Evolutionary conservation across 257 asterid genomes (phyloP).

Genomic region (Solanum dulcamara): DNA sequence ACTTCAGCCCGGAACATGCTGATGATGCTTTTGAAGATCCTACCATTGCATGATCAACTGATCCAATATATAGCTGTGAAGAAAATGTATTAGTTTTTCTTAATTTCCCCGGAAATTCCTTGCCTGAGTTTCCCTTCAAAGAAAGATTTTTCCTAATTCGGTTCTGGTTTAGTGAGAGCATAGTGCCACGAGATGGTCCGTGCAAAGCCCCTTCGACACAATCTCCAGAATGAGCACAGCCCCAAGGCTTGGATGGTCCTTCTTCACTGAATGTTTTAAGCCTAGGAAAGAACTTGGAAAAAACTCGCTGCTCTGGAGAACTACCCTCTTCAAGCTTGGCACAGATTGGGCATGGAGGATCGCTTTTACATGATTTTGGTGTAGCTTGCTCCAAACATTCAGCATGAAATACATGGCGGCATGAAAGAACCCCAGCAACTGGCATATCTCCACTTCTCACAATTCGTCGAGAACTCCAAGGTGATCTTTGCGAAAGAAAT

Average conservation of each 20-base stretch:
- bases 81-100: conserved; percentile 51
- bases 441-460: conserved; percentile 91
- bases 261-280: conserved; percentile 58
- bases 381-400: conserved; percentile 93
- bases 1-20: conserved; percentile 26
- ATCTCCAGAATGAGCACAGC: conserved; percentile 73
- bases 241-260: conserved; percentile 68
- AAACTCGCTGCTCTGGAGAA: conserved; percentile 44
- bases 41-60: conserved; percentile 40
- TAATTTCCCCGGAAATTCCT: conserved; percentile 61
- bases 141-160: conserved; percentile 53
- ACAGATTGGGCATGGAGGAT: conserved; percentile 93
- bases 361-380: conserved; percentile 63
- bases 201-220: conserved; percentile 85
- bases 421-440: conserved; percentile 79
- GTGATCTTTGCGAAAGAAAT: conserved; percentile 79
- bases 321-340: conserved; percentile 48
- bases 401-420: conserved; percentile 87
- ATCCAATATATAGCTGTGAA: conserved; percentile 41
- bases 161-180: conserved; percentile 60
- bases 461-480: conserved; percentile 85
- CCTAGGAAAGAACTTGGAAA: conserved; percentile 61
- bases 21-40: conserved; percentile 38
- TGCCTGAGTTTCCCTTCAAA: conserved; percentile 32
- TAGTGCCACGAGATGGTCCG: conserved; percentile 37